These are phyloP conservation scores for Domatiomyces catenatus DNA, from an alignment of 2,329 filamentous ascomycete species.

Conservation along the genomic window DNA sequence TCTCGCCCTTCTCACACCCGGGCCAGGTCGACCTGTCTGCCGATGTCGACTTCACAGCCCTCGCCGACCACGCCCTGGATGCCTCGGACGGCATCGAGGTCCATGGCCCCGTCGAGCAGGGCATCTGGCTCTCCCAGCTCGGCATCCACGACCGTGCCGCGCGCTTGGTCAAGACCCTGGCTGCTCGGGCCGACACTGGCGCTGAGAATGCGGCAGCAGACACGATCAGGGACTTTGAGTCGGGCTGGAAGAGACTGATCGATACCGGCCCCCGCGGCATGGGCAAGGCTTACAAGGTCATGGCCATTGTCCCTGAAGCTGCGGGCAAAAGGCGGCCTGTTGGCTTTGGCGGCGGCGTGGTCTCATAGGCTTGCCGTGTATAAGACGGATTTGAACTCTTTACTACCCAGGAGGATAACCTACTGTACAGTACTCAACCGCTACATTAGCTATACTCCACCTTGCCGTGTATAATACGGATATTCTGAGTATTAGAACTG, in stretches of 20 bases:
- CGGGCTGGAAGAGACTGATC: slow-evolving; percentile 67
- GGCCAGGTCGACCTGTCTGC: slow-evolving; percentile 78
- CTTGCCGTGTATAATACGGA: no score
- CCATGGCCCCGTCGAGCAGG: slow-evolving; percentile 81
- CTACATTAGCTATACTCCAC: no score
- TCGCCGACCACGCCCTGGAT: slow-evolving; percentile 65
- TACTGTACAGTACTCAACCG: no score
- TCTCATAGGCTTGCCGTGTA: slow-evolving; percentile 4
- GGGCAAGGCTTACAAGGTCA: slow-evolving; percentile 85
- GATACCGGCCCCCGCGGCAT: slow-evolving; percentile 71
- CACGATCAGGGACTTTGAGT: slow-evolving; percentile 48
- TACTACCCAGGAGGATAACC: no score
- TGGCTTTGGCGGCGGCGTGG: slow-evolving; percentile 65
- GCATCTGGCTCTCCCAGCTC: slow-evolving; percentile 61
- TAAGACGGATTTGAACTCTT: no score
- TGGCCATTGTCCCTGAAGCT: slow-evolving; percentile 78
- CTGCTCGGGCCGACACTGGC: slow-evolving; percentile 25
- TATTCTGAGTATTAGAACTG: no score
- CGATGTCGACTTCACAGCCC: slow-evolving; percentile 80
- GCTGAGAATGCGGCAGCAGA: slow-evolving; percentile 37
- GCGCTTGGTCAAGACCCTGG: slow-evolving; percentile 41
- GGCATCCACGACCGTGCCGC: slow-evolving; percentile 66
- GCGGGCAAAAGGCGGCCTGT: slow-evolving; percentile 60
- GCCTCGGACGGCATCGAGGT: slow-evolving; percentile 73
- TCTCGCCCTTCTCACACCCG: slow-evolving; percentile 64